phyloP scores from a whole-genome alignment of 495 filamentous ascomycete species.

The Cenococcum geophilum region DNA sequence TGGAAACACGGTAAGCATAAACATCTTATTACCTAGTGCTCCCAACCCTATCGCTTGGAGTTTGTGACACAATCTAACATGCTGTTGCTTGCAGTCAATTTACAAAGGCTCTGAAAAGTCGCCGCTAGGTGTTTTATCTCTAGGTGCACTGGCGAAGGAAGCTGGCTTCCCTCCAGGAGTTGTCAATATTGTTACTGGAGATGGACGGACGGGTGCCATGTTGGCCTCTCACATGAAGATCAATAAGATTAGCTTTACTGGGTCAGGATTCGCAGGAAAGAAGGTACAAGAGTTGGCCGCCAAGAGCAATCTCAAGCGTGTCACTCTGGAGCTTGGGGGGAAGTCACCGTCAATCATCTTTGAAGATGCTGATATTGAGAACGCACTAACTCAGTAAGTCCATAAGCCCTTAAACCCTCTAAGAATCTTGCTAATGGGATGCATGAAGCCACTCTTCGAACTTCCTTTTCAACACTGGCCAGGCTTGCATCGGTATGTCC shows the following conservation, averaged over 20 bases:
- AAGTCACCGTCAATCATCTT: constrained; percentile 38
- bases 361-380: constrained; percentile 38
- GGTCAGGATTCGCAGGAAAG: constrained; percentile 32
- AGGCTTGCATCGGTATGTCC: constrained; percentile 18
- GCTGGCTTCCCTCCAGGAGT: constrained; percentile 40
- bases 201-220: constrained; percentile 32
- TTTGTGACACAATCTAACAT: not conserved
- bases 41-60: not conserved
- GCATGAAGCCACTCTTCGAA: constrained; percentile 14
- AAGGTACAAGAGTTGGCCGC: constrained; percentile 34
- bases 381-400: constrained; percentile 28
- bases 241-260: constrained; percentile 38
- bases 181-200: constrained; percentile 37
- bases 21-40: not conserved
- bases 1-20: constrained; percentile 32
- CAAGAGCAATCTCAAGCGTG: constrained; percentile 38
- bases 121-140: constrained; percentile 28
- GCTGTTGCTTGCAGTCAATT: constrained; percentile 9
- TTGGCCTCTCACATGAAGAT: constrained; percentile 38
- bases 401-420: not conserved
- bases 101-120: constrained; percentile 39
- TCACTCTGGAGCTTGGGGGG: constrained; percentile 39
- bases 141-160: constrained; percentile 35
- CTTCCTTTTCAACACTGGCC: constrained; percentile 32
- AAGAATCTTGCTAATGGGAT: constrained; percentile 3